Evolutionary conservation across 2,329 filamentous ascomycete species (phyloP), one percentile per base, ranked within the genome.

Genomic region (Monosporascus cannonballus): DNA sequence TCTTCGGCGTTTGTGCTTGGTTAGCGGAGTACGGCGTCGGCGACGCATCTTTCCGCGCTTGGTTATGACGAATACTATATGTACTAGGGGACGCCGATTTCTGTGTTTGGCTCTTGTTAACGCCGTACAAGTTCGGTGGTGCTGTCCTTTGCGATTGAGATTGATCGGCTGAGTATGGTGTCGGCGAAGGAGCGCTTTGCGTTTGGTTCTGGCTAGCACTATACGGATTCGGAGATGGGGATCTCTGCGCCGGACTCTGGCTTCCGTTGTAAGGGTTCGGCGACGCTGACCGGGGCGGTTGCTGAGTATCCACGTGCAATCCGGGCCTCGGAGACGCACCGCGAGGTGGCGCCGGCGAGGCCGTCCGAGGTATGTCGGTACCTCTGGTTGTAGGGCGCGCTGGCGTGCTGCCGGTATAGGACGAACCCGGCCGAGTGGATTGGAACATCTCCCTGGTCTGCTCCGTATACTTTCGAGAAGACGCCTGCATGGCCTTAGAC

Each of bases 401-500:
- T 39, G 72, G 15, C 61, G 67, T 45, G 61, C 49, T 64, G 61
- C 49, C 59, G 41, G 68, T 69, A 49, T 68, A 67, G 48, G 64
- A 58, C 1, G 71, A 73, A 17, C 66, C 67, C 2, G 72, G 69
- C 14, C 70, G 68, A 22, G 65, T 69, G 1, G 64, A 59, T 34
- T 65, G 77, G 69, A 95, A 94, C 75, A 96, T 86, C 64, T 80
- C 90, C 44, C 90, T 83, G 3, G 89, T 90, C 69, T 96, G 89
- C 46, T 85, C 83, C 22, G 88, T 84, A 64, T 93, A 96, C 69
- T 91, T 91, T 62, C 95, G 87, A 0, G 91, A 94, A 4, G 92
- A 90, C 69, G 96, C 89, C 66, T 96, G 90, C 95, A 99, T 99
- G 47, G 94, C 90, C 57, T 87, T 89, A 4, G 90, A 89, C 0